Base-by-base conservation (phyloP, 345 rosid genomes). In the Hibiscus tridactylites region DNA sequence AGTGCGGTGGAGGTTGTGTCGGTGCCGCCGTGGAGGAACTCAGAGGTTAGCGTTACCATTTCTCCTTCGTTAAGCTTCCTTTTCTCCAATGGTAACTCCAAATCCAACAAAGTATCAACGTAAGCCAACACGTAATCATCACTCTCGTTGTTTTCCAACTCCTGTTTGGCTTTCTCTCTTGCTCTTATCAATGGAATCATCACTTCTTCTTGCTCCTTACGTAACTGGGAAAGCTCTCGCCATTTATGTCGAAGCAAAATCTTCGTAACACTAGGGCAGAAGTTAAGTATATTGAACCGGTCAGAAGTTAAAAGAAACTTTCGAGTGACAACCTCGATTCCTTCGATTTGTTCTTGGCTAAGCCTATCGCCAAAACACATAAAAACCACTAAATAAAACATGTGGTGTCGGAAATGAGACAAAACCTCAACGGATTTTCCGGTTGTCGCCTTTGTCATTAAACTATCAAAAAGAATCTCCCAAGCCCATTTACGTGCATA, bases 401-500 rank as follows among this genome's bases (percentile, higher is more conserved):
- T 81, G 8, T 75, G 73, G 64, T 81, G 77, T 16, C 75, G 78
- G 21, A 79, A 75, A 42, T 76, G 80, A 12, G 74, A 61, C 29
- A 76, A 29, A 5, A 67, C 67, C 8, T 70, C 62, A 21, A 76
- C 70, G 0, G 78, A 54, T 39, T 65, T 24, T n/a, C 75, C 17
- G 9, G 31, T 35, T 57, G 37, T 60, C n/a, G 74, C 21, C 42
- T 71, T 28, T 33, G 66, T 63, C 5, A 19, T 9, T 39, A 79
- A 58, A 13, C 69, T 9, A 37, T 73, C 28, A 5, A 61, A 33
- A 26, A 85, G 80, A 50, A 79, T 83, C 31, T 83, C 77, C 2
- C 81, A 31, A 0, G 83, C 79, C 84, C 83, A 81, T 62, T 82
- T 75, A 17, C 89, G 77, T 0, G 87, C 29, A 62, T 71, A 21